Evolutionary conservation across 768 basidiomycete genomes (phyloP).

Genomic region (Sporobolomyces roseus): DNA sequence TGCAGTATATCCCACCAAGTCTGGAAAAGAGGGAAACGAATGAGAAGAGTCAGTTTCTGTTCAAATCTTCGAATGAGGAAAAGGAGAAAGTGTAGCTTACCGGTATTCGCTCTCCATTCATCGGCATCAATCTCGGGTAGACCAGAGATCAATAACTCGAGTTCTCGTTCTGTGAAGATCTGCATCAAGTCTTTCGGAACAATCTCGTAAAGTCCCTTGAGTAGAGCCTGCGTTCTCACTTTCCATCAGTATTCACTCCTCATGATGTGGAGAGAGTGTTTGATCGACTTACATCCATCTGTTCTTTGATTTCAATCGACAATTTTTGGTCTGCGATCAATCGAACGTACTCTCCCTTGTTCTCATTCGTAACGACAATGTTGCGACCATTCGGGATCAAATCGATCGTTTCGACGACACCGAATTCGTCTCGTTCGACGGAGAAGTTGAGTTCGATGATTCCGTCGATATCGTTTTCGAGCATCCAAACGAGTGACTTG

Average conservation of each 20-base stretch:
- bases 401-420: conserved; percentile 78
- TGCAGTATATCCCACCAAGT: conserved; percentile 79
- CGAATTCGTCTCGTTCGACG: conserved; percentile 96
- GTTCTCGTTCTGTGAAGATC: conserved; percentile 92
- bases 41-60: background rate
- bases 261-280: background rate
- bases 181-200: conserved; percentile 92
- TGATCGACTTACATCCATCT: conserved; percentile 60
- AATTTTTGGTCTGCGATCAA: conserved; percentile 90
- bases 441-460: conserved; percentile 85
- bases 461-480: conserved; percentile 82
- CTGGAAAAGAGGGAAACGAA: conserved; percentile 45
- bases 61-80: background rate
- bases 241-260: too few relatives aligned
- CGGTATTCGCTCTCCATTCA: conserved; percentile 85
- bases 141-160: conserved; percentile 89
- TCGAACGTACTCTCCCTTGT: conserved; percentile 93
- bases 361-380: conserved; percentile 88
- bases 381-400: conserved; percentile 79
- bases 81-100: background rate
- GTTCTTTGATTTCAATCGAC: conserved; percentile 89
- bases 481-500: conserved; percentile 94
- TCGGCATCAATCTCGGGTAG: conserved; percentile 94
- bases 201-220: conserved; percentile 92
- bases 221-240: too few relatives aligned